Evolutionary conservation across 1,284 basidiomycete genomes (phyloP).

Genomic region (Ganoderma resinaceum): DNA sequence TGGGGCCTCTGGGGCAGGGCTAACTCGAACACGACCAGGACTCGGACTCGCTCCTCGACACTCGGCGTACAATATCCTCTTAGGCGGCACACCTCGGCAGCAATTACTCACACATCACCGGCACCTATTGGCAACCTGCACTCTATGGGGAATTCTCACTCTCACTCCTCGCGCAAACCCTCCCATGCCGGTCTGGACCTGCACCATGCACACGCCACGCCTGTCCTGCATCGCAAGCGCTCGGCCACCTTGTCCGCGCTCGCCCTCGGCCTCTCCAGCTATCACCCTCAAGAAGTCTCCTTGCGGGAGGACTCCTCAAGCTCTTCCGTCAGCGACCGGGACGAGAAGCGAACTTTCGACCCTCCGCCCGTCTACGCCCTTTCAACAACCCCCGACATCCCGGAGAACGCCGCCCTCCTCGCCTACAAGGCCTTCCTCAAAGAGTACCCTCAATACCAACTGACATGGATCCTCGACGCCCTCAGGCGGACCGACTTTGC

Average conservation of each 20-base stretch:
- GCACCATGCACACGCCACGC: conserved; percentile 27
- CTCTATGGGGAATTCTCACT: conserved; percentile 43
- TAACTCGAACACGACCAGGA: conserved; percentile 20
- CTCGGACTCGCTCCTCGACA: conserved; percentile 19
- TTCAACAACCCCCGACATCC: conserved; percentile 36
- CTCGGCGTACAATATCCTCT: conserved; percentile 20
- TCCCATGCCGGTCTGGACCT: conserved; percentile 30
- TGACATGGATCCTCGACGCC: conserved; percentile 60
- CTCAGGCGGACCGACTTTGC: conserved; percentile 72
- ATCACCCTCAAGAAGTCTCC: conserved; percentile 26
- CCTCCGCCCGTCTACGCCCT: conserved; percentile 41
- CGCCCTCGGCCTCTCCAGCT: conserved; percentile 38
- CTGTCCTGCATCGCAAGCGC: conserved; percentile 36
- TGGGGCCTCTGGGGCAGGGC: conserved; percentile 11
- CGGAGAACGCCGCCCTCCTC: conserved; percentile 36
- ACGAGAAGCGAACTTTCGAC: conserved; percentile 39
- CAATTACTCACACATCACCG: conserved; percentile 16
- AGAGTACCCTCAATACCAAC: conserved; percentile 46
- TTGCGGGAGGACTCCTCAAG: conserved; percentile 29
- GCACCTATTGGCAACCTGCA: conserved; percentile 6
- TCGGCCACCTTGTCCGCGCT: conserved; percentile 38
- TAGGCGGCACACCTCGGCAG: conserved; percentile 25
- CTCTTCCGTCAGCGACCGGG: conserved; percentile 34
- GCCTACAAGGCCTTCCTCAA: conserved; percentile 47
- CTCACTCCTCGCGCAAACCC: conserved; percentile 32